These are phyloP conservation scores for Globisporangium sylvaticum DNA, from an alignment of 352 stramenopile species.

Conservation along the genomic window DNA sequence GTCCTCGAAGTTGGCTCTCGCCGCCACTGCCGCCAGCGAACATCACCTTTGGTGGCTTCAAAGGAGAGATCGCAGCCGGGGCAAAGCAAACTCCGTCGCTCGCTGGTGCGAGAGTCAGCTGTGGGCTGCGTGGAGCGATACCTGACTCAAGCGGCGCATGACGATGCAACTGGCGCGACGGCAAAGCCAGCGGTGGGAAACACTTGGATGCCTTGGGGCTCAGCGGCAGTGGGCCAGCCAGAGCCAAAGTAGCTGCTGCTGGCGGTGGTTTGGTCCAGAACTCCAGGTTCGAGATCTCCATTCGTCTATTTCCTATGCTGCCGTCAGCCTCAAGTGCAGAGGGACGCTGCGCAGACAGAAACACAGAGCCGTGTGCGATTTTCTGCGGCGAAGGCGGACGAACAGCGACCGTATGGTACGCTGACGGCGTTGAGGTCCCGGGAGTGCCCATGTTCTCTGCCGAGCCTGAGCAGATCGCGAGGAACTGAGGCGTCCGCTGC, in stretches of 20 bases:
- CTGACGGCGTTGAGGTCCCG: neutral
- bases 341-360: slow-evolving; percentile 17
- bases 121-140: slow-evolving; percentile 1
- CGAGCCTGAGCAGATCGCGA: slow-evolving; percentile 9
- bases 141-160: neutral
- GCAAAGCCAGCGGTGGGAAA: slow-evolving; percentile 13
- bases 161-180: neutral
- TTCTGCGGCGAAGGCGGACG: slow-evolving; percentile 27
- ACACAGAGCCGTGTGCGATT: slow-evolving; percentile 30
- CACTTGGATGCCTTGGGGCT: slow-evolving; percentile 13
- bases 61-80: slow-evolving; percentile 1
- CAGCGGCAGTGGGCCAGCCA: slow-evolving; percentile 1
- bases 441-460: slow-evolving; percentile 9
- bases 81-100: slow-evolving; percentile 16
- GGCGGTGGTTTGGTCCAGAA: neutral
- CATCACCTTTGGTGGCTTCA: slow-evolving; percentile 3
- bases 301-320: neutral
- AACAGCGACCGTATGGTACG: slow-evolving; percentile 22
- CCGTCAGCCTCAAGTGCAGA: neutral
- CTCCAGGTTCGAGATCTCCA: neutral
- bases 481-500: slow-evolving; percentile 7
- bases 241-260: neutral
- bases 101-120: neutral
- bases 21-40: neutral
- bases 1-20: slow-evolving; percentile 10